Conservation (phyloP, 345 rosid genomes). For the Cardamine occulta region DNA sequence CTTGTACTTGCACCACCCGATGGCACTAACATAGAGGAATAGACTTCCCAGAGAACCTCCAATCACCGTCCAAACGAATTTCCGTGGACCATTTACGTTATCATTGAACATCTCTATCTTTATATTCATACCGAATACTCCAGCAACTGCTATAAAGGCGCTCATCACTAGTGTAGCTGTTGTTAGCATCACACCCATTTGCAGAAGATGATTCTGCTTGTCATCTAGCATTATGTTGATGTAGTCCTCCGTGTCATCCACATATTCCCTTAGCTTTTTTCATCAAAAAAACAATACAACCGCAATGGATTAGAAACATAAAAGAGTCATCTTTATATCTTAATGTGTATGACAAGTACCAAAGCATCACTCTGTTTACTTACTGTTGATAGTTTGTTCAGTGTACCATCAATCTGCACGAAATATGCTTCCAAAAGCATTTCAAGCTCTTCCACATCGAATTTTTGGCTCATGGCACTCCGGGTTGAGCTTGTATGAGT, state of each 20-base stretch:
- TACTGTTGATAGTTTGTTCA: slow-evolving; percentile 94
- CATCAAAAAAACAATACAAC: slow-evolving; percentile 26
- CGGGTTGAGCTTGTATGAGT: slow-evolving; percentile 63
- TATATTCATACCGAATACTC: slow-evolving; percentile 83
- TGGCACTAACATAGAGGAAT: slow-evolving; percentile 69
- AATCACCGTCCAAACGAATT: slow-evolving; percentile 73
- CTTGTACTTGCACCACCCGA: slow-evolving; percentile 87
- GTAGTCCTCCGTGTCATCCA: slow-evolving; percentile 95
- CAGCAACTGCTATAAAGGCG: slow-evolving; percentile 69
- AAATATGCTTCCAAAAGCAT: slow-evolving; percentile 99
- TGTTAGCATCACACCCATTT: slow-evolving; percentile 93
- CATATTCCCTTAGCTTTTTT: slow-evolving; percentile 86
- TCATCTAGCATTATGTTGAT: slow-evolving; percentile 96
- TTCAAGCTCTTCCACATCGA: slow-evolving; percentile 91
- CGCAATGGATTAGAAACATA: slow-evolving; percentile 11
- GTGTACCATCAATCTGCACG: slow-evolving; percentile 87
- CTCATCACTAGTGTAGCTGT: slow-evolving; percentile 84
- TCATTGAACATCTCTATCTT: slow-evolving; percentile 54
- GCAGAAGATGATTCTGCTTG: slow-evolving; percentile 94
- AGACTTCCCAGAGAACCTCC: slow-evolving; percentile 66
- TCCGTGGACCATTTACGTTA: slow-evolving; percentile 36
- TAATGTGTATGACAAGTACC: background rate
- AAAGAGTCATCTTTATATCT: background rate
- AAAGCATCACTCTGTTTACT: slow-evolving; percentile 14
- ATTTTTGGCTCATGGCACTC: slow-evolving; percentile 69